These are phyloP conservation scores for Ajuga chamaepitys DNA, from an alignment of 257 asterid species.

Conservation along the genomic window DNA sequence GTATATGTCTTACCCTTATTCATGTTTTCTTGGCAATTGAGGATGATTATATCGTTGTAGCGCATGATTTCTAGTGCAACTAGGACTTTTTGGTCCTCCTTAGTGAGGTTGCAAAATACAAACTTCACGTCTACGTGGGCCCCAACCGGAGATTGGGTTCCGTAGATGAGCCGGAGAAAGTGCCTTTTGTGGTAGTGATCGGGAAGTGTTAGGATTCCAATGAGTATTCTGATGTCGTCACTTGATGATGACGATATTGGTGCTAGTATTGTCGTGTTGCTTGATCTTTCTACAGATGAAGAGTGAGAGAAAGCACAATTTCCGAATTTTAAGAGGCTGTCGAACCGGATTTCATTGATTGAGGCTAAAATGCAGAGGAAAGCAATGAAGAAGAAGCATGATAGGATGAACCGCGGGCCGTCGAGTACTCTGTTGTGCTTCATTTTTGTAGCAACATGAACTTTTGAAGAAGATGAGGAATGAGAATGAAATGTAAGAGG, in stretches of 20 bases:
- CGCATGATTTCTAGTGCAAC: conserved; percentile 89
- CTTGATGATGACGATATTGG: conserved; percentile 13
- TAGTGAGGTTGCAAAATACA: conserved; percentile 86
- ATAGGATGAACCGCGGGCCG: conserved; percentile 40
- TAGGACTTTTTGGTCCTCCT: conserved; percentile 71
- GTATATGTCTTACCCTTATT: conserved; percentile 80
- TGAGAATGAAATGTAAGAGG: not conserved
- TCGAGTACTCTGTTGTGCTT: conserved; percentile 29
- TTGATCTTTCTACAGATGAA: not conserved
- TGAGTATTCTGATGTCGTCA: conserved; percentile 49
- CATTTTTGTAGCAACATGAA: conserved; percentile 22
- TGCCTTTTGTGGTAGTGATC: conserved; percentile 86
- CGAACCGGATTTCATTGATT: conserved; percentile 55
- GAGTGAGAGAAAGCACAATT: conserved; percentile 35
- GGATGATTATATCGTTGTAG: conserved; percentile 69
- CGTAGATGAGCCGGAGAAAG: conserved; percentile 83
- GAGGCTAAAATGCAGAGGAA: conserved; percentile 67
- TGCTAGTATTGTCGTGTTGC: not conserved
- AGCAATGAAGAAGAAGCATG: conserved; percentile 49
- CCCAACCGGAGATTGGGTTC: conserved; percentile 49
- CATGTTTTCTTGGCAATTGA: conserved; percentile 80
- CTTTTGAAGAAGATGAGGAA: conserved; percentile 8
- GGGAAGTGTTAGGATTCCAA: conserved; percentile 81
- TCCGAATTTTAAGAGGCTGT: conserved; percentile 37
- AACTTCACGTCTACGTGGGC: conserved; percentile 67